These are phyloP conservation scores for Poa annua DNA, from an alignment of 176 grass and related monocot genomes.

Conservation along the genomic window DNA sequence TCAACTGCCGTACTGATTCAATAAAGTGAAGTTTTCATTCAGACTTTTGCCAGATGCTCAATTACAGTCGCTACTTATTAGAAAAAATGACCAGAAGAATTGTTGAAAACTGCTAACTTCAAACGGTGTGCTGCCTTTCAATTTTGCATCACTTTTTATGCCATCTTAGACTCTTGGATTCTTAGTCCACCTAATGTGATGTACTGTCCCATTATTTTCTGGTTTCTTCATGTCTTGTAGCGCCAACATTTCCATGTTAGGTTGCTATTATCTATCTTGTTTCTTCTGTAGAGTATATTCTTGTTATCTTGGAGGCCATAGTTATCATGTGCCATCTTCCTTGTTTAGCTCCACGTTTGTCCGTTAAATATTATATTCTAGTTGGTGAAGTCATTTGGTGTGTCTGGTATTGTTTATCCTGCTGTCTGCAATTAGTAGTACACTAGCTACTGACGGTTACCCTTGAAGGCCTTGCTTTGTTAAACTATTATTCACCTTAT, in stretches of 20 bases:
- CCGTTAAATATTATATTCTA: conserved; percentile 28
- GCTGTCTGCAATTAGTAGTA: conserved; percentile 28
- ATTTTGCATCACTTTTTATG: background rate
- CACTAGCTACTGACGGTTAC: background rate
- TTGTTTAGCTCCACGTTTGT: conserved; percentile 37
- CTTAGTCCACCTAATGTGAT: background rate
- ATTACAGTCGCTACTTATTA: background rate
- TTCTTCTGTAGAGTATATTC: conserved; percentile 9
- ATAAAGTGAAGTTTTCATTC: conserved; percentile 8
- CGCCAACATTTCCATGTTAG: background rate
- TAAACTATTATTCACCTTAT: conserved; percentile 35
- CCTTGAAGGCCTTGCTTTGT: conserved; percentile 28
- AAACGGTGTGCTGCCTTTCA: background rate
- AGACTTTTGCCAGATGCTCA: background rate
- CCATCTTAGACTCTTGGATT: background rate
- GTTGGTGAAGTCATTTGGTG: conserved; percentile 34
- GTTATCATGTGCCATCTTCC: conserved; percentile 34
- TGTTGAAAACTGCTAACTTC: background rate
- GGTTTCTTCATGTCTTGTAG: conserved; percentile 28
- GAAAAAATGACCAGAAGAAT: background rate
- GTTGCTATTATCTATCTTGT: conserved; percentile 23
- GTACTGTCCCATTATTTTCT: background rate
- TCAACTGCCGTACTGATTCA: background rate
- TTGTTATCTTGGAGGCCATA: conserved; percentile 17
- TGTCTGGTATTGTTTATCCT: conserved; percentile 38